These are phyloP conservation scores for Aspergillus piperis DNA, from an alignment of 2,329 filamentous ascomycete genomes.

Conservation along the genomic window DNA sequence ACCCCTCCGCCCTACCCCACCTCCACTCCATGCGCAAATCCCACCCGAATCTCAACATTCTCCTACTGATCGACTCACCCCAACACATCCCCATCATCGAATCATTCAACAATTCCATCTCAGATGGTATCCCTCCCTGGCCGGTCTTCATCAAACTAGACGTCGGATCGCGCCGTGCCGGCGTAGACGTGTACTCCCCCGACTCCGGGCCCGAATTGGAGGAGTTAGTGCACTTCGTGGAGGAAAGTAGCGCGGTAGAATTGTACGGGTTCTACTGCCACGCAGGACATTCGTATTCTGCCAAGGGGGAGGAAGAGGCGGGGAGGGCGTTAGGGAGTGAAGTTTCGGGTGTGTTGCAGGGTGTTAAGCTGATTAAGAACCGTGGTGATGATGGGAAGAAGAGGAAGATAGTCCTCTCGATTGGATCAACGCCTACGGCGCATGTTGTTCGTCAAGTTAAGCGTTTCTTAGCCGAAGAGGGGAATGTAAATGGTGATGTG, in stretches of 20 bases:
- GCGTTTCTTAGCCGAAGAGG: constrained; percentile 6
- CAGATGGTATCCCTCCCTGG: constrained; percentile 14
- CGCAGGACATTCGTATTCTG: constrained; percentile 29
- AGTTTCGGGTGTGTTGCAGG: constrained; percentile 17
- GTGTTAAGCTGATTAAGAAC: no score
- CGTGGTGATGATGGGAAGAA: neutral
- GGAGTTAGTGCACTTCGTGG: constrained; percentile 17
- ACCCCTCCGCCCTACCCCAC: constrained; percentile 34
- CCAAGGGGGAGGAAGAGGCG: constrained; percentile 25
- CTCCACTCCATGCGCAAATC: constrained; percentile 29
- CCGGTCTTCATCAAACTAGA: constrained; percentile 31
- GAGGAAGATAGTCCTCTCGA: constrained; percentile 22
- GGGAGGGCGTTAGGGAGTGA: constrained; percentile 22
- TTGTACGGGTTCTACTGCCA: constrained; percentile 30
- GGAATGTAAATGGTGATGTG: neutral
- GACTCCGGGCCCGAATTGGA: no score
- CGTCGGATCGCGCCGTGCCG: constrained; percentile 26
- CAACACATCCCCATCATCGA: constrained; percentile 27
- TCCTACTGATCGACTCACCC: constrained; percentile 39
- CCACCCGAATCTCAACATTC: constrained; percentile 30
- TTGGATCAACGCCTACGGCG: constrained; percentile 30
- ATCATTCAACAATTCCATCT: constrained; percentile 3
- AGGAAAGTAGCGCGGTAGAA: constrained; percentile 14
- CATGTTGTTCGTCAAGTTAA: constrained; percentile 24
- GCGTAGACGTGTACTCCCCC: neutral